Evolutionary conservation across 2,329 filamentous ascomycete genomes (phyloP), one percentile per base, ranked within the genome.

Genomic region (Calonectria montana): DNA sequence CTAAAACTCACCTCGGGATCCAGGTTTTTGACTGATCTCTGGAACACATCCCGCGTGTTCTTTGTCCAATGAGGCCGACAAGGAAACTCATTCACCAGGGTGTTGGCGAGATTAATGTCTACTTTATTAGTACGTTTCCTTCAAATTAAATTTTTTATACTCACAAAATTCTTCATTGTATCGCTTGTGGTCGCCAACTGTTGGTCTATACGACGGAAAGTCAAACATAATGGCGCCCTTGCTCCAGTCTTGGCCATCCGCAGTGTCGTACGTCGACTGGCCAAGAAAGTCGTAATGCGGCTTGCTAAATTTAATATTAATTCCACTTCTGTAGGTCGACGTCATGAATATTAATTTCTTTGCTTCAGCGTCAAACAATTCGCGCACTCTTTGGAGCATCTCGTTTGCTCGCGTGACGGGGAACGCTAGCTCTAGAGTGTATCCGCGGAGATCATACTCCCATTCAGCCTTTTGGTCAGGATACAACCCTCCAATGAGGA

Each of bases 191-290:
- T 88, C 86, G 1, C 87, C 87, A 10, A 83, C 75, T 2, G 77
- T 83, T 0, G 87, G 87, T 63, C 84, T 82, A 76, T 85, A 89
- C 23, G 80, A 84, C 2, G 87, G 87, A 74, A 88, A 89, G 75
- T 89, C 87, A 73, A 89, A 87, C 87, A 88, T 89, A 75, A 89
- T 87, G 23, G 85, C 83, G 2, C 87, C 87, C 76, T 87, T 84
- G 62, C 74, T 78, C 77, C 77, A 88, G 76, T 88, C 87, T 53
- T 82, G 85, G 4, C 84, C 85, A 68, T 88, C 87, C 1, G 82
- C 82, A 9, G 87, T 88, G 74, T 84, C 83, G 65, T 84, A 85
- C 12, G 86, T 88, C 18, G 85, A 85, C 79, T 88, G 87, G 16
- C 87, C 87, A 9, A 89, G 78, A 27, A 88, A 81, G 70, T 88